A percentile compares a stretch with the other conserved stretches of the same genome.
These are phyloP conservation scores for Yamadazyma triangularis DNA, from an alignment of 1,139 yeast species.

Conservation along the genomic window DNA sequence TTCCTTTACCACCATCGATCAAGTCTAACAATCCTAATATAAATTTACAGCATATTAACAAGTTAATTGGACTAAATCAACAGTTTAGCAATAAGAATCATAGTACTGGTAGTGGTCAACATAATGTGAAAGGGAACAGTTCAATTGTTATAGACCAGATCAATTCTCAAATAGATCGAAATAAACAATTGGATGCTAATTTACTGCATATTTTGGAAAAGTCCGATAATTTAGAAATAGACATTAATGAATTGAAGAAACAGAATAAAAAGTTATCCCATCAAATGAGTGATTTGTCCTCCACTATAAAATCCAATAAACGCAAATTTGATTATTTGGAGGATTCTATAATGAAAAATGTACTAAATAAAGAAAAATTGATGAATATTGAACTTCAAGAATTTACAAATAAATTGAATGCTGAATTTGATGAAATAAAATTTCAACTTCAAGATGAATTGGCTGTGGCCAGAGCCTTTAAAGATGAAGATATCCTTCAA, in stretches of 20 bases:
- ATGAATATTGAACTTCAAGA: constrained; percentile 21
- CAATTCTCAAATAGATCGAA: constrained; percentile 2
- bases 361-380: constrained; percentile 23
- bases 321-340: constrained; percentile 23
- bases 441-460: constrained; percentile 30
- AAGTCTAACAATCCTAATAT: constrained; percentile 5
- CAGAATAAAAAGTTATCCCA: constrained; percentile 17
- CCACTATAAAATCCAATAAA: constrained; percentile 14
- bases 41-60: constrained; percentile 10
- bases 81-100: constrained; percentile 3
- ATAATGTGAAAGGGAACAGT: neutral
- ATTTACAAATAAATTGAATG: constrained; percentile 17
- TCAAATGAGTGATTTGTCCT: constrained; percentile 16
- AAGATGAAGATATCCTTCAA: constrained; percentile 17
- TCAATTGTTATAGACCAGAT: neutral
- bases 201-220: constrained; percentile 13
- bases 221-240: constrained; percentile 18
- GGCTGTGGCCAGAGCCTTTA: constrained; percentile 20
- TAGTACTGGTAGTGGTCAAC: neutral
- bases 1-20: constrained; percentile 6
- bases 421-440: constrained; percentile 27
- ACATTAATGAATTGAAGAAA: constrained; percentile 19
- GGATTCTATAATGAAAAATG: constrained; percentile 23
- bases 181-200: constrained; percentile 13
- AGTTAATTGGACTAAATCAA: constrained; percentile 11